Evolutionary conservation across 805 yeast species (phyloP), one percentile per base, ranked within the genome.

Genomic region (Myxozyma melibiosi): DNA sequence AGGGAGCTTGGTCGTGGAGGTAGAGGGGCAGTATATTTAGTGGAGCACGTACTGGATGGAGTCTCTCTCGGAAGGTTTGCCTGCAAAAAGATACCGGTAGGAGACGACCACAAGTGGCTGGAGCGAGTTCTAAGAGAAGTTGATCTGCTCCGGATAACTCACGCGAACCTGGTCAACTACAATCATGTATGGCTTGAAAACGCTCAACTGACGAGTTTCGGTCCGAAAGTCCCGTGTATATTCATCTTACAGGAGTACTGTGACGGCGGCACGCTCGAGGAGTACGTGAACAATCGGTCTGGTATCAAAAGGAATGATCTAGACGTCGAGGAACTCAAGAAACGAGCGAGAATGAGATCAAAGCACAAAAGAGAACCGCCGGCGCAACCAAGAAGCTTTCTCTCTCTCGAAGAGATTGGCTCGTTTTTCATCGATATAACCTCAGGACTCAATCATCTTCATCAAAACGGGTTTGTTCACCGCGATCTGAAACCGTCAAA

Each of bases 131-230:
- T 90, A 48, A 79, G 83, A 56, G 97, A 90, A 68, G 97, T 90
- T 2, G 79, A 85, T 62, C 80, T 91, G 49, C 71, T 90, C 73
- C 48, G 77, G 70, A 53, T 81, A 74, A 50, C 79, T 68, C 78
- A 78, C 62, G 75, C 80, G 43, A 86, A 90, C 69, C 77, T 90
- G 64, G 88, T 90, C 27, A 81, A 86, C 20, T 90, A 90, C 68
- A 90, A 90, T 67, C 97, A 90, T 71, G 96, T 90, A 25, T 90
- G 97, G 97, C 70, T 90, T 31, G 97, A 90, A 67, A 76, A 85
- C 66, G 86, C 80, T 39, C 70, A 74, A 18, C 68, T 79, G 28
- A 74, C 79, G 44, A 74, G 73, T 8, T 82, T 82, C 68, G 84
- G 84, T 50, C 82, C 85, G 34, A 70, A 77, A 65, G 73, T 85